phyloP scores from a whole-genome alignment of 2,329 filamentous ascomycete genomes.

The Ploettnerulaceae sp. region DNA sequence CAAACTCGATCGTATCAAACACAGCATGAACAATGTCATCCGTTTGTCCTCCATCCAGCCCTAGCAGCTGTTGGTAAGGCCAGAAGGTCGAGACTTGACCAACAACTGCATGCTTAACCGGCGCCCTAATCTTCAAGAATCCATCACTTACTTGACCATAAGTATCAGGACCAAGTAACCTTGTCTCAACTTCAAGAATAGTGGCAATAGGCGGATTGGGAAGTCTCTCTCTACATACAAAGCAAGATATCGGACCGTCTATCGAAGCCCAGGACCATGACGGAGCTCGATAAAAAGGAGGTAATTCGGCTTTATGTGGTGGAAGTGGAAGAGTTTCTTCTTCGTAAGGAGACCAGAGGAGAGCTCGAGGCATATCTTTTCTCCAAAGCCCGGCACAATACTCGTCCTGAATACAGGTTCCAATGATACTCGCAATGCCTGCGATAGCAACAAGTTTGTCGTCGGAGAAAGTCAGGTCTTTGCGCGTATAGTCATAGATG shows the following conservation, averaged over 20 bases:
- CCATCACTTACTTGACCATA: slow-evolving; percentile 1
- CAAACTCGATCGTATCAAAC: neutral
- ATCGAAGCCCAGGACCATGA: slow-evolving; percentile 10
- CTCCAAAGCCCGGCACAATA: slow-evolving; percentile 9
- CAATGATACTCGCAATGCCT: slow-evolving; percentile 10
- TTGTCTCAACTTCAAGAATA: neutral
- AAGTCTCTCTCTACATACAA: slow-evolving; percentile 1
- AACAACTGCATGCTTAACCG: neutral
- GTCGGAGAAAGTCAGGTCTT: slow-evolving; percentile 9
- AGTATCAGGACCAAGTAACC: neutral
- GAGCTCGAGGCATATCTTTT: neutral
- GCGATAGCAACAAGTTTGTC: slow-evolving; percentile 13
- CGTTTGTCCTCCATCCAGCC: neutral
- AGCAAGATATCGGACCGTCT: slow-evolving; percentile 4
- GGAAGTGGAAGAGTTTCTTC: neutral
- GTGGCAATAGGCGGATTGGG: neutral
- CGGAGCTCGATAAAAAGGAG: slow-evolving; percentile 3
- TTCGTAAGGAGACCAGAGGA: slow-evolving; percentile 3
- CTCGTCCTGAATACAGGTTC: neutral
- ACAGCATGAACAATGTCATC: neutral
- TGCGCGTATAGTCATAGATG: slow-evolving; percentile 8
- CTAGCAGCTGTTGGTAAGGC: slow-evolving; percentile 1
- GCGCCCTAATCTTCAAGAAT: neutral
- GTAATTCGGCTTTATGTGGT: neutral
- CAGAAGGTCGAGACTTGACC: neutral